phyloP scores from a whole-genome alignment of 1,284 basidiomycete species.

The Ustilago xerochloae region DNA sequence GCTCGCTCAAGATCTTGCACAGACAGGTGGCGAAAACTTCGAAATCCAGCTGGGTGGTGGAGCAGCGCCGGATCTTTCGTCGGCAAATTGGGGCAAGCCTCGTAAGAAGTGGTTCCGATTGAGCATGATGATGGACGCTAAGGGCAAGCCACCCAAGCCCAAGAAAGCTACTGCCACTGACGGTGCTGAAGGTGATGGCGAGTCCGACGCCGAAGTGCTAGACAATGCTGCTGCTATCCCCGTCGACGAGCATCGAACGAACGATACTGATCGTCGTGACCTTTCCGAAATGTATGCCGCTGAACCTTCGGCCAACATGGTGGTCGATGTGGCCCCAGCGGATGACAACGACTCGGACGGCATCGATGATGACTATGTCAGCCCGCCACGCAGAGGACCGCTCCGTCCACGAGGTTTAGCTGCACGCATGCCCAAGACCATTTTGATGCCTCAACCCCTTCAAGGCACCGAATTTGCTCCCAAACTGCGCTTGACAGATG shows the following conservation, averaged over 20 bases:
- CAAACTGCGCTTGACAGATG: constrained; percentile 32
- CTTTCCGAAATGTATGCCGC: constrained; percentile 26
- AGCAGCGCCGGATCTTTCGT: constrained; percentile 41
- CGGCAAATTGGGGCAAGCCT: constrained; percentile 52
- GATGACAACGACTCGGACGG: constrained; percentile 17
- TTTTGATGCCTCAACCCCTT: constrained; percentile 55
- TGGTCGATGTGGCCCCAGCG: background rate
- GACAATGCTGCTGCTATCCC: constrained; percentile 1
- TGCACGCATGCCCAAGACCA: constrained; percentile 45
- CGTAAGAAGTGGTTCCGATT: constrained; percentile 55
- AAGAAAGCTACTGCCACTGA: constrained; percentile 11
- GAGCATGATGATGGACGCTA: constrained; percentile 45
- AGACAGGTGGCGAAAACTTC: constrained; percentile 38
- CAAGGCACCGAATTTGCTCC: constrained; percentile 54
- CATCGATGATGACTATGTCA: constrained; percentile 56
- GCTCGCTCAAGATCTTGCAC: constrained; percentile 32
- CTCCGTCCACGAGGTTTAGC: constrained; percentile 54
- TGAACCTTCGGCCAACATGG: constrained; percentile 23
- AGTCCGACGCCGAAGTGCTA: constrained; percentile 33
- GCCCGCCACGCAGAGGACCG: constrained; percentile 55
- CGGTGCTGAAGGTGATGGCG: constrained; percentile 30
- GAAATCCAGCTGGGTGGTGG: constrained; percentile 36
- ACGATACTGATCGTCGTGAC: constrained; percentile 6
- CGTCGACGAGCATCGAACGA: background rate
- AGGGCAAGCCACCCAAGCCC: constrained; percentile 29